phyloP scores from a whole-genome alignment of 1,284 basidiomycete genomes.

The Bondarzewia mesenterica region DNA sequence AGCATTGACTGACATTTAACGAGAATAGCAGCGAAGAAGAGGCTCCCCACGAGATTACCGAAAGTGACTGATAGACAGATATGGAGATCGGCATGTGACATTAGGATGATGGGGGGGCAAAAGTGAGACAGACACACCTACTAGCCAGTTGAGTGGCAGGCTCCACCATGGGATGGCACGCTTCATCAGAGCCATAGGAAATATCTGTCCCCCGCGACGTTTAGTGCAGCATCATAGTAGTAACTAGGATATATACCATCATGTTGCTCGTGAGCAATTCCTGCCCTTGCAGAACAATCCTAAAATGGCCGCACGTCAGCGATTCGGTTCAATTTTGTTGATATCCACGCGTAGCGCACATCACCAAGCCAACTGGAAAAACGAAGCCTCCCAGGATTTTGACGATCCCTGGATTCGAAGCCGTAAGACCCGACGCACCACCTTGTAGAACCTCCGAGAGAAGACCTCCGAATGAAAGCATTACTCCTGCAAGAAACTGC shows the following conservation, averaged over 20 bases:
- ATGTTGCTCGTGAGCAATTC: constrained; percentile 71
- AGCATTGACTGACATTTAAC: constrained; percentile 42
- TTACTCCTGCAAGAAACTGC: constrained; percentile 58
- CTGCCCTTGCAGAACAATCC: constrained; percentile 65
- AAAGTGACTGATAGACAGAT: constrained; percentile 41
- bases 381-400: constrained; percentile 59
- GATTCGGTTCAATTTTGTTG: neutral
- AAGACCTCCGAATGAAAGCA: constrained; percentile 68
- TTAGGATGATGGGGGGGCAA: neutral
- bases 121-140: constrained; percentile 37
- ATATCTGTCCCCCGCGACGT: constrained; percentile 32
- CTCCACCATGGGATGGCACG: constrained; percentile 62
- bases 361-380: constrained; percentile 69
- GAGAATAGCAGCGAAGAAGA: constrained; percentile 65
- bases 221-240: neutral
- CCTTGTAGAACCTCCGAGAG: constrained; percentile 52
- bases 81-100: neutral
- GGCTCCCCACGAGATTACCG: constrained; percentile 63
- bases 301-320: constrained; percentile 17
- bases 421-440: constrained; percentile 43
- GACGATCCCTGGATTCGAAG: constrained; percentile 55
- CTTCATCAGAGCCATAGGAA: constrained; percentile 60
- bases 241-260: constrained; percentile 40
- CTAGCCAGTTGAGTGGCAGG: constrained; percentile 56
- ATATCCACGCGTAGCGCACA: constrained; percentile 48